Base-by-base conservation (phyloP, 805 yeast genomes). In the Candida krabiensis region DNA sequence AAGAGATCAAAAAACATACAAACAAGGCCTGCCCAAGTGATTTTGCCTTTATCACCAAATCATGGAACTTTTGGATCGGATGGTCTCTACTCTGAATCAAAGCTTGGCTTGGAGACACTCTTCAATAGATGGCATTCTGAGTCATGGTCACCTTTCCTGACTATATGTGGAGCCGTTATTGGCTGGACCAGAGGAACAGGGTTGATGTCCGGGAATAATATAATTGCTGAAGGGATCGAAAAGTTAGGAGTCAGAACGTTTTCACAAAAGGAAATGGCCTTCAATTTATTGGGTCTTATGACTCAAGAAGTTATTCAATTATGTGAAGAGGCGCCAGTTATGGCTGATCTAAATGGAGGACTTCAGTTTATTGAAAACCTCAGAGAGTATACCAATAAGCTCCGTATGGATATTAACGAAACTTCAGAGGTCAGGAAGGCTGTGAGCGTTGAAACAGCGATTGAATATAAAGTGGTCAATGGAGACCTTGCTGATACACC, bases 111-210 rank as follows among this genome's bases (percentile, higher is more conserved):
- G 54, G 99, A 93, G 73, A 91, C 98, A 22, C 73, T 93, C 61
- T 89, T 93, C 80, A 91, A 91, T 83, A 86, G 97, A 78, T 93
- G 99, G 99, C 77, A 83, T 68, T 90, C 99, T 33, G 99, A 93
- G 75, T 85, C 89, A 43, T 93, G 99, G 99, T 82, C 84, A 31
- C 72, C 85, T 50, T 93, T 86, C 72, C 80, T 93, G 70, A 93
- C 98, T 43, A 74, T 93, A 44, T 90, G 97, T 68, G 99, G 99
- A 75, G 97, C 99, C 31, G 78, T 93, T 52, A 93, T 93, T 66
- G 99, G 99, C 64, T 93, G 99, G 99, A 93, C 99, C 49, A 87
- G 99, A 77, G 99, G 99, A 68, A 93, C 99, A 43, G 99, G 99
- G 61, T 81, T 93, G 61, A 93, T 93, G 99, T 77, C 89, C 59